These are phyloP conservation scores for Aspergillus udagawae DNA, from an alignment of 2,329 filamentous ascomycete genomes.

Conservation along the genomic window DNA sequence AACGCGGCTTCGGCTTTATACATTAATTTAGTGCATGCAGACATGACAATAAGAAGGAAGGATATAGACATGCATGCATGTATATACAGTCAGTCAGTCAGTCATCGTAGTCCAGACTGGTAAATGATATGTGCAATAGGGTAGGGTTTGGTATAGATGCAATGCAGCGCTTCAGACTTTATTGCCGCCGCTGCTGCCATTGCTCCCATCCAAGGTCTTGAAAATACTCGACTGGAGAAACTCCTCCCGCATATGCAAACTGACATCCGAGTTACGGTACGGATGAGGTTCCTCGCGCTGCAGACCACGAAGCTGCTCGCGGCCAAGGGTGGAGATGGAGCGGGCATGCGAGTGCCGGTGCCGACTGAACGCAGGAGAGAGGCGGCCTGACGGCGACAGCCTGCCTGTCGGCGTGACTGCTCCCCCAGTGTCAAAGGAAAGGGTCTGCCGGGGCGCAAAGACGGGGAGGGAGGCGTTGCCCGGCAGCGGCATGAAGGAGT, in stretches of 20 bases:
- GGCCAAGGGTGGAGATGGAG: slow-evolving; percentile 24
- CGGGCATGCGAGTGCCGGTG: slow-evolving; percentile 13
- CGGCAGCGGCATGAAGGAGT: slow-evolving; percentile 27
- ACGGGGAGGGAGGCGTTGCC: slow-evolving; percentile 24
- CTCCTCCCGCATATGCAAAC: slow-evolving; percentile 31
- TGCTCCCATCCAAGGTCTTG: slow-evolving; percentile 9
- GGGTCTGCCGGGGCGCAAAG: slow-evolving; percentile 27
- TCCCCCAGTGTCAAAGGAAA: slow-evolving; percentile 9
- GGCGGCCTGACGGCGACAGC: slow-evolving; percentile 8
- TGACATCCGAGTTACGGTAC: slow-evolving; percentile 38
- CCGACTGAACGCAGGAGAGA: slow-evolving; percentile 4
- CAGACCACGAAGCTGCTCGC: slow-evolving; percentile 30
- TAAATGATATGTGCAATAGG: background rate
- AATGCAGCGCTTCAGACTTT: background rate
- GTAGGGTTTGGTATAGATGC: too few relatives aligned
- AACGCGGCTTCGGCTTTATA: too few relatives aligned
- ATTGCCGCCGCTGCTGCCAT: background rate
- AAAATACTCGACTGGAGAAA: slow-evolving; percentile 27
- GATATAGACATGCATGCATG: too few relatives aligned
- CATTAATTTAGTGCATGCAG: too few relatives aligned
- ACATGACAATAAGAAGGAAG: too few relatives aligned
- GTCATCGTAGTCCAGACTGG: background rate
- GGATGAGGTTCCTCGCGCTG: slow-evolving; percentile 31
- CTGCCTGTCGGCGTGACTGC: slow-evolving; percentile 12
- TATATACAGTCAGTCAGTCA: too few relatives aligned